Base-by-base conservation (phyloP, 2,329 filamentous ascomycete species). In the Aureobasidium sp. region DNA sequence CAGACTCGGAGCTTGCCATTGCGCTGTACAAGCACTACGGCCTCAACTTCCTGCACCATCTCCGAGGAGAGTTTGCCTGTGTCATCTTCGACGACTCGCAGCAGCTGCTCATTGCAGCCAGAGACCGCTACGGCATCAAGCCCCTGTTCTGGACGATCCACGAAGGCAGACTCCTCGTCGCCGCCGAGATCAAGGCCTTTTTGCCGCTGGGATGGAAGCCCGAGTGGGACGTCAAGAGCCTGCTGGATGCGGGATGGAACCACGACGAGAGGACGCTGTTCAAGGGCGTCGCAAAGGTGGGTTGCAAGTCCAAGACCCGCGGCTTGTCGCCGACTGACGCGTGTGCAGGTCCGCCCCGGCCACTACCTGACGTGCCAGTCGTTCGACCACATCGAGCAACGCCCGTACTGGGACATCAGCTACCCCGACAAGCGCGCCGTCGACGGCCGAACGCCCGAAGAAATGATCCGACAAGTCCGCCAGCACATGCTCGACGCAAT, bases 111-210 rank as follows among this genome's bases (percentile, higher is more conserved):
- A 62, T 81, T 32, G 76, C 73, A 0, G 77, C 68, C 1, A 64
- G 77, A 16, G 79, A 82, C 60, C 71, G 78, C 0, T 80, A 74
- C 60, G 79, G 79, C 3, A 76, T 81, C 59, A 81, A 81, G 61
- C 77, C 78, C 2, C 67, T 81, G 16, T 75, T 77, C 54, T 80
- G 73, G 64, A 79, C 76, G 0, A 55, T 71, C 1, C 57, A 69
- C 1, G 53, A 58, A 5, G 66, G 64, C 5, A 64, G 66, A 53
- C 53, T 81, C 3, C 62, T 79, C 11, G 61, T 80, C 0, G 75
- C 76, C 5, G 67, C 77, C 0, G 79, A 82, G 60, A 71, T 73
- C 55, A 81, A 81, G 60, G 76, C 74, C 0, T 78, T 80, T 59
- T 58, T 75, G 40, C 64, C 75, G 1, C 59, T 79, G 51, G 74